Base-by-base conservation (phyloP, 805 yeast genomes). In the Pichia paraexigua region DNA sequence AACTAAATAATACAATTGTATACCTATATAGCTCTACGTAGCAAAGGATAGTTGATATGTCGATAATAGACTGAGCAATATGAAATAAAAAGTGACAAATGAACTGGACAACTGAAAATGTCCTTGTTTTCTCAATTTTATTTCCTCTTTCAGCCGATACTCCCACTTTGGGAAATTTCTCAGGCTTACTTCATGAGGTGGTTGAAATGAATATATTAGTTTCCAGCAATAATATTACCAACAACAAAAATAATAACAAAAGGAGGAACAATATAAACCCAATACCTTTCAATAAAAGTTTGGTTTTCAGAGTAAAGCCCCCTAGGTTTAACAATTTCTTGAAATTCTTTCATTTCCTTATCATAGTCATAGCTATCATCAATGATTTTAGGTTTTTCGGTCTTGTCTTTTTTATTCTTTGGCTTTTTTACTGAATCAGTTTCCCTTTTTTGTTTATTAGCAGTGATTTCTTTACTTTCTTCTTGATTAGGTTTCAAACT, bases 221-320 rank as follows among this genome's bases (percentile, higher is more conserved):
- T 18, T 18, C 40, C 44, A 13, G 8, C 39, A 20, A 24, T 44
- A 7, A 37, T 8, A 18, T 43, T 46, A 3, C 44, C 57, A 22
- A 61, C 44, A 21, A 72, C 21, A 57, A 70, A 52, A 51, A 74
- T 50, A 40, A 78, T 53, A 12, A 79, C 46, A 22, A 77, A 54
- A 15, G 78, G 78, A 2, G 82, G 79, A 9, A 78, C 78, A 25
- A 82, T 67, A 62, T 77, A 80, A 73, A 78, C 71, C 86, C 86
- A 82, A 64, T 82, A 76, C 62, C 76, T 75, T 60, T 80, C 85
- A 18, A 81, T 66, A 64, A 79, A 80, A 6, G 82, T 74, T 48
- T 69, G 64, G 32, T 67, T 67, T 9, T 44, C 50, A 2, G 45
- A 39, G 28, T 51, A 44, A 1, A 47, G 3, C 2, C 46, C 45